Base-by-base conservation (phyloP, 768 basidiomycete genomes). In the Collybiopsis confluens region DNA sequence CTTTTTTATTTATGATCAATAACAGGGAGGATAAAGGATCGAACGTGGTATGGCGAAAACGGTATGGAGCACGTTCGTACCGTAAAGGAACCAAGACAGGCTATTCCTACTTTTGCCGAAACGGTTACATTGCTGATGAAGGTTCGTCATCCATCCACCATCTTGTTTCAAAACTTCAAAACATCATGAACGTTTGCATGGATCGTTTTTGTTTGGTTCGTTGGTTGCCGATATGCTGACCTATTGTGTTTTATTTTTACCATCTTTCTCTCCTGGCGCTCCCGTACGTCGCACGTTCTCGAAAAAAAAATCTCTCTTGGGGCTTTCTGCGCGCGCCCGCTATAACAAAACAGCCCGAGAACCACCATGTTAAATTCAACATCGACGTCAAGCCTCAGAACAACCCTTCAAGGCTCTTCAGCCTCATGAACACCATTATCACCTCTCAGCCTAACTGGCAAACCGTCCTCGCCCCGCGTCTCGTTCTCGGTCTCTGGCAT, bases 311-410 rank as follows among this genome's bases (percentile, higher is more conserved):
- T 46, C 35, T 13, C 36, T 38, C 23, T 55, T 38, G 21, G 23
- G n/a, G n/a, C 46, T 15, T 38, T 41, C 15, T 36, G 26, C 18
- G 33, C 20, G 46, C 28, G 47, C 54, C 51, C 30, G 5, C 6
- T 33, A 33, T 13, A 2, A 20, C 8, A 47, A 18, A 27, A 33
- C 46, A 88, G 85, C 83, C 85, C 41, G 85, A 88, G 70, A 89
- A 90, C 68, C 75, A 71, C 33, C 86, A 88, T 56, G 82, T 87
- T 64, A 81, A 81, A 57, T 86, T 88, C 63, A 84, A 98, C 73
- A 81, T 98, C 56, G 96, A 98, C 66, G 90, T 97, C 65, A 99
- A 99, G 71, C 80, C 87, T 24, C 85, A 92, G 64, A 98, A 98
- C 65, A 84, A 94, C 64, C 93, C 96, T 0, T 84, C 83, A 53